Percentiles rank a stretch among this genome's conserved stretches.
Evolutionary conservation across 176 grass and related monocot genomes (phyloP).

Genomic region (Musa acuminata): DNA sequence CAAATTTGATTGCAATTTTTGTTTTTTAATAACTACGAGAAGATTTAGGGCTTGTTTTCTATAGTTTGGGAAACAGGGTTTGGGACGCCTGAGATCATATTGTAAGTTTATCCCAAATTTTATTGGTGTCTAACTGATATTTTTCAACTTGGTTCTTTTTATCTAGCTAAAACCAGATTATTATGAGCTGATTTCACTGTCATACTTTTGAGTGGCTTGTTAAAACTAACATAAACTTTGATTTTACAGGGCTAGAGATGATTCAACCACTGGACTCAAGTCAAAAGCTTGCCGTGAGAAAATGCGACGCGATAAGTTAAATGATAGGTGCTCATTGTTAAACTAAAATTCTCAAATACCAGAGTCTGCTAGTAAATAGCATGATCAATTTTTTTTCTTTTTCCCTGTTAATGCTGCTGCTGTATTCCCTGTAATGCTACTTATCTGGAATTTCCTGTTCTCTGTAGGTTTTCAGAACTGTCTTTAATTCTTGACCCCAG

Average conservation of each 20-base stretch:
- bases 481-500: conserved; percentile 33
- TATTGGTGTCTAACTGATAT: too few relatives aligned
- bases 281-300: conserved; percentile 37
- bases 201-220: neutral
- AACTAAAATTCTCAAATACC: neutral
- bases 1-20: neutral
- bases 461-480: conserved; percentile 37
- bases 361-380: too few relatives aligned
- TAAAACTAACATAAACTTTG: neutral
- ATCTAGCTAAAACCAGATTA: neutral
- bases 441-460: neutral
- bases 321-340: conserved; percentile 30
- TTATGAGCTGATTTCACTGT: neutral
- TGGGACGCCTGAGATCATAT: too few relatives aligned
- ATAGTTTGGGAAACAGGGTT: too few relatives aligned
- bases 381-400: neutral
- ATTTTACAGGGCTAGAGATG: conserved; percentile 33
- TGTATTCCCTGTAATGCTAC: neutral
- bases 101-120: too few relatives aligned
- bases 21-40: too few relatives aligned
- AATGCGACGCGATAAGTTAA: conserved; percentile 31
- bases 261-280: conserved; percentile 21
- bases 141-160: neutral
- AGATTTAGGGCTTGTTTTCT: too few relatives aligned
- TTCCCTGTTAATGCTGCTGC: neutral